Evolutionary conservation across 129 eudicot genomes (phyloP).

Genomic region (Deinandra increscens): DNA sequence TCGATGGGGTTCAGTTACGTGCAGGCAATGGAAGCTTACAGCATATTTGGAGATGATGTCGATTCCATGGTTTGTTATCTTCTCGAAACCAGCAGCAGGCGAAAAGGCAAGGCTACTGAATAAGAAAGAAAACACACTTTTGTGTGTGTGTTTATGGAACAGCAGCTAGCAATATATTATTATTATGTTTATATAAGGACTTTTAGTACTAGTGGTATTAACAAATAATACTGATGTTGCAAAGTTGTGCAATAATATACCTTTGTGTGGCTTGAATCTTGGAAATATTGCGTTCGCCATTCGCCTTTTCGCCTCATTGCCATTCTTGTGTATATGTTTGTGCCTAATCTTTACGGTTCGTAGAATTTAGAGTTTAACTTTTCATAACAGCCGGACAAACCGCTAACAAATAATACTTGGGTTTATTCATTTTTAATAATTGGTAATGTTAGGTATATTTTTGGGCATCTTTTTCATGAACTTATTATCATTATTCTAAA

Average conservation of each 20-base stretch:
- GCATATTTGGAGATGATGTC: conserved; percentile 93
- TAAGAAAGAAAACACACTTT: conserved; percentile 24
- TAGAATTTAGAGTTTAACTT: not conserved
- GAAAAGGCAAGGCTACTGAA: conserved; percentile 98
- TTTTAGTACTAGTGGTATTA: conserved; percentile 2
- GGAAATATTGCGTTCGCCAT: not conserved
- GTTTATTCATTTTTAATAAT: too few species aligned
- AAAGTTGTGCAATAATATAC: conserved; percentile 22
- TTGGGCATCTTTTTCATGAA: too few species aligned
- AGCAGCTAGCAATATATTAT: conserved; percentile 18
- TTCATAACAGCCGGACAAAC: too few species aligned
- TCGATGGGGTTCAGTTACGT: conserved; percentile 97
- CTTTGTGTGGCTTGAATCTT: conserved; percentile 19
- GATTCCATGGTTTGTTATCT: conserved; percentile 98
- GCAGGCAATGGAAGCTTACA: conserved; percentile 94
- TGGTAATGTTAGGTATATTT: too few species aligned
- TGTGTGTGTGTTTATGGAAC: not conserved
- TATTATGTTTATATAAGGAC: not conserved
- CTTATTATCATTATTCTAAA: too few species aligned
- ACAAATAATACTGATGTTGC: conserved; percentile 17
- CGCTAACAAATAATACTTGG: too few species aligned
- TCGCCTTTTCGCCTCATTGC: not conserved
- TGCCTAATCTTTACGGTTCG: conserved; percentile 6
- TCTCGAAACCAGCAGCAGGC: conserved; percentile 82
- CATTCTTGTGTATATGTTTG: not conserved